These are phyloP conservation scores for Epichloe baconii DNA, from an alignment of 2,329 filamentous ascomycete genomes.

Conservation along the genomic window DNA sequence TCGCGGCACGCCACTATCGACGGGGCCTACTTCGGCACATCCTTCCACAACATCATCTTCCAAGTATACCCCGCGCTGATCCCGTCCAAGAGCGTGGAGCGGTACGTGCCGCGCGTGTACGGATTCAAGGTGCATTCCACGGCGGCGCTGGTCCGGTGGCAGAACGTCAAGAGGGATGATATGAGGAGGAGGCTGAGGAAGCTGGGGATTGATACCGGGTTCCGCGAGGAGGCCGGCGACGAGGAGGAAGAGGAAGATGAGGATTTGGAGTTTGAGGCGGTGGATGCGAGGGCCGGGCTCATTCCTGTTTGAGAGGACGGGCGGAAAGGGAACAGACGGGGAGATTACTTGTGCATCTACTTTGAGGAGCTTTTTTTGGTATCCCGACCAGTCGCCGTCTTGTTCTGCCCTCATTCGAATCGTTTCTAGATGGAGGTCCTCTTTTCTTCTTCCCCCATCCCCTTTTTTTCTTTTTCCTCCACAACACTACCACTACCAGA, in stretches of 20 bases:
- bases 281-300: slow-evolving; percentile 18
- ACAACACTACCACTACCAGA: too few species aligned
- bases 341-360: background rate
- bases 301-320: slow-evolving; percentile 6
- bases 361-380: background rate
- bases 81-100: slow-evolving; percentile 69
- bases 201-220: slow-evolving; percentile 65
- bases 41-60: slow-evolving; percentile 98
- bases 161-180: slow-evolving; percentile 65
- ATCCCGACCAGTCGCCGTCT: background rate
- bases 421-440: background rate
- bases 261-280: slow-evolving; percentile 27
- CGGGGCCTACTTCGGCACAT: slow-evolving; percentile 94
- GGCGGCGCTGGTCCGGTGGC: slow-evolving; percentile 83
- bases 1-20: slow-evolving; percentile 91
- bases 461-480: background rate
- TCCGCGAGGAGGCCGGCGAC: slow-evolving; percentile 56
- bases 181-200: slow-evolving; percentile 65
- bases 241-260: slow-evolving; percentile 49
- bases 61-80: slow-evolving; percentile 91
- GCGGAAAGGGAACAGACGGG: background rate
- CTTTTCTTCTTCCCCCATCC: background rate
- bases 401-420: background rate
- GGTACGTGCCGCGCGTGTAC: slow-evolving; percentile 84
- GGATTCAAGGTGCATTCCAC: slow-evolving; percentile 91